These are phyloP conservation scores for Fusarium keratoplasticum DNA, from an alignment of 2,329 filamentous ascomycete species.

Conservation along the genomic window DNA sequence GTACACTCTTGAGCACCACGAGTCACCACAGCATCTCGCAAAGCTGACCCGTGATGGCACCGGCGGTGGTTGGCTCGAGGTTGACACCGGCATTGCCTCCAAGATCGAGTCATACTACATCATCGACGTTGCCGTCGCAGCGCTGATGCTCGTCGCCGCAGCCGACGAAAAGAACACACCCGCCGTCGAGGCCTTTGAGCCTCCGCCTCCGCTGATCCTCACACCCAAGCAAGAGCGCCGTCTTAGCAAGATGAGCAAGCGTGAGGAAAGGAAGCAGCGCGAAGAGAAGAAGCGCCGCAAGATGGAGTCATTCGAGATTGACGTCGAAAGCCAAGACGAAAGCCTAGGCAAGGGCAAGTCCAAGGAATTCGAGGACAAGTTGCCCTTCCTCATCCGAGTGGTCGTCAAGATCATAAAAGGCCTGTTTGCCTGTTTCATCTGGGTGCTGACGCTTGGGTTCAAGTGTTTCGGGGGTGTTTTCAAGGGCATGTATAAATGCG, in stretches of 20 bases:
- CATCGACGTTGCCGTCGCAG: slow-evolving; percentile 71
- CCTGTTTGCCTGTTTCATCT: slow-evolving; percentile 68
- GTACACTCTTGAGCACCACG: slow-evolving; percentile 74
- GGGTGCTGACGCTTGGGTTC: slow-evolving; percentile 67
- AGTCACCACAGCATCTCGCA: slow-evolving; percentile 70
- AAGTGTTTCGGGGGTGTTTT: slow-evolving; percentile 65
- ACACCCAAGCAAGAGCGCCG: slow-evolving; percentile 42
- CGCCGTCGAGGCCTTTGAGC: slow-evolving; percentile 65
- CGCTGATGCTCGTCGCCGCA: slow-evolving; percentile 69
- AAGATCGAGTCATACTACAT: slow-evolving; percentile 72
- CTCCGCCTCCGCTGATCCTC: slow-evolving; percentile 59
- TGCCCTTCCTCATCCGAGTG: slow-evolving; percentile 62
- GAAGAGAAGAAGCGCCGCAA: slow-evolving; percentile 50
- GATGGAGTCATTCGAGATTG: slow-evolving; percentile 69
- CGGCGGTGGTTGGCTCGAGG: slow-evolving; percentile 69
- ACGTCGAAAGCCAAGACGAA: slow-evolving; percentile 71
- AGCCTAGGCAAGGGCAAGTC: slow-evolving; percentile 54
- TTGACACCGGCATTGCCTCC: slow-evolving; percentile 70
- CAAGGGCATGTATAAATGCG: slow-evolving; percentile 62
- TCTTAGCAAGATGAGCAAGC: slow-evolving; percentile 47
- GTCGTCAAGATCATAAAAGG: slow-evolving; percentile 64
- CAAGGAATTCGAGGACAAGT: slow-evolving; percentile 57
- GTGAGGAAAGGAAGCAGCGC: slow-evolving; percentile 42
- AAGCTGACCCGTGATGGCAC: slow-evolving; percentile 70
- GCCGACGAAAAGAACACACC: slow-evolving; percentile 63